These are phyloP conservation scores for Fremontodendron californicum DNA, from an alignment of 345 rosid species.

Conservation along the genomic window DNA sequence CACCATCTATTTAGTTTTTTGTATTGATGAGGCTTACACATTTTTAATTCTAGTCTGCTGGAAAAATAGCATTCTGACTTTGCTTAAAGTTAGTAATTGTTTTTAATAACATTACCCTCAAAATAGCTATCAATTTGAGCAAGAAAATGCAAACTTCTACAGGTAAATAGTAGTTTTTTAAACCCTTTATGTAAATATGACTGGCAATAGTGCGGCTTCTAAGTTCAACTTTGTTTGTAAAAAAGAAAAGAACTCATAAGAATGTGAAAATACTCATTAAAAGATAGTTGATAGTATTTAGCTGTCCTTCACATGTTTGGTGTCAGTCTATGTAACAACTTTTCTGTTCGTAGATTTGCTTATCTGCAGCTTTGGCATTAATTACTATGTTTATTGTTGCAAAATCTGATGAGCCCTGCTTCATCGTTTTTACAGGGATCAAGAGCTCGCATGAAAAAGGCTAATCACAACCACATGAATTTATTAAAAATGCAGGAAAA, in stretches of 20 bases:
- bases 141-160: background rate
- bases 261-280: background rate
- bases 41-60: background rate
- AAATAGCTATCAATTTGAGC: background rate
- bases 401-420: background rate
- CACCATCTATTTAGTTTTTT: background rate
- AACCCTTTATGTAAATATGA: background rate
- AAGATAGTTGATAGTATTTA: background rate
- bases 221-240: background rate
- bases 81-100: background rate
- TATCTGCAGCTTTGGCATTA: background rate
- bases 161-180: background rate
- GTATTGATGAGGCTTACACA: background rate
- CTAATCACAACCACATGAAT: constrained; percentile 39
- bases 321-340: background rate
- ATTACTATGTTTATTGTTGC: background rate
- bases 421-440: constrained; percentile 41
- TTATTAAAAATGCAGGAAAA: constrained; percentile 62
- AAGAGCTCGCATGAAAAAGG: constrained; percentile 39
- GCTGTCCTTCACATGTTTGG: background rate
- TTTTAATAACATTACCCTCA: background rate
- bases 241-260: background rate
- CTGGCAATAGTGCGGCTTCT: background rate
- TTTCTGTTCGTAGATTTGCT: background rate
- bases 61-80: background rate